Evolutionary conservation across 1,284 basidiomycete genomes (phyloP), one percentile per base, ranked within the genome.

Genomic region (Ganoderma lingzhi): DNA sequence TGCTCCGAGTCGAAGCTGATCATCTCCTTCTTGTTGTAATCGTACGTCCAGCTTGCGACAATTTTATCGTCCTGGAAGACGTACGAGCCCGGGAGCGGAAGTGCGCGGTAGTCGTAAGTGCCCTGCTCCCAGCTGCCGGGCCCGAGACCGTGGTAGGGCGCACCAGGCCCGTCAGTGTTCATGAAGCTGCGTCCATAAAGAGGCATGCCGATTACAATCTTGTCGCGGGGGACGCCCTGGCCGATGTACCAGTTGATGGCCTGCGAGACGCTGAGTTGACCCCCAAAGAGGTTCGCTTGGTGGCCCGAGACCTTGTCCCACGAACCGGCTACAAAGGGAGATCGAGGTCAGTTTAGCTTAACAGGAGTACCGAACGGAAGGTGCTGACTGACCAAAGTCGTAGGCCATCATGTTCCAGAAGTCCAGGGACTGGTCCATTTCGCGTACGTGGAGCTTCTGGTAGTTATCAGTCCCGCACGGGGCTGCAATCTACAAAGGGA

Each of bases 391-490:
- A 92, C 92, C 87, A 76, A 92, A 94, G 77, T 94, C 92, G 72
- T 94, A 94, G 1, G 95, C 90, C 98, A 99, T 99, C 80, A 99
- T 83, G 80, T 99, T 99, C 97, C 96, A 99, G 79, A 98, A 96
- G 76, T 96, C 94, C 35, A 99, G 90, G 70, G 84, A 88, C 70
- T 85, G 85, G 78, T 97, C 93, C 97, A 99, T 99, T 71, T 94
- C 94, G 30, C 79, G 82, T 48, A 96, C 85, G 67, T 90, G 85
- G 6, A 99, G 84, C 72, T 91, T 91, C 78, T 91, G 84, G 81
- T 96, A 96, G 76, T 98, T 90, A 70, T 93, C 88, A 6, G 91
- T 86, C n/a, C 97, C 97, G 80, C 96, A 97, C 1, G 97, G 97
- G 0, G 95, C 95, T 55, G 96, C 96, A 68, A 97, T 92, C 93